Evolutionary conservation across 805 yeast species (phyloP), one percentile per base, ranked within the genome.

Genomic region (Lipomyces oligophaga): DNA sequence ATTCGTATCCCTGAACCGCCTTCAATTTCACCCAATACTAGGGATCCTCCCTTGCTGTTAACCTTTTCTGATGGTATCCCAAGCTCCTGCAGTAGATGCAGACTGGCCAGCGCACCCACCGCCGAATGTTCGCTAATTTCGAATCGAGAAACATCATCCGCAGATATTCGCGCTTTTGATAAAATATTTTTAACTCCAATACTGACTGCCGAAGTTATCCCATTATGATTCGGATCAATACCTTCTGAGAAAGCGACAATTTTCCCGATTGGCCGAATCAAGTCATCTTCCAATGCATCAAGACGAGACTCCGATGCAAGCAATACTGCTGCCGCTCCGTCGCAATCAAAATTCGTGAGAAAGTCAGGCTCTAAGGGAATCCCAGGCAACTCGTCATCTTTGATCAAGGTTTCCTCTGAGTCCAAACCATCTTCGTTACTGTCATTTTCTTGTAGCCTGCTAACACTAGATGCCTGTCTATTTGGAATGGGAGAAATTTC

Each of bases 61-160:
- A 89, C 77, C 69, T 85, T 87, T 38, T 76, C 75, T 45, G 87
- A 67, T 54, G 73, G 72, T 50, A 84, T 74, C 31, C 80, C 78
- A 53, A 79, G 74, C n/a, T n/a, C n/a, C n/a, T n/a, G n/a, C n/a
- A n/a, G n/a, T 48, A 83, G 67, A 69, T 82, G 77, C 47, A 81
- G 74, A 69, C 88, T 88, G 41, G 95, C 95, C 57, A 87, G 65
- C 48, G 96, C 95, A 49, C 89, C 97, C 47, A 85, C 96, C 6
- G 96, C 77, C 69, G 89, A 89, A n/a, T 97, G 97, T 72, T 90
- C 97, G 69, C 90, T 89, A 65, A 89, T 78, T 72, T 89, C 97
- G 64, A 81, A 89, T 66, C 71, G 84, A 63, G 89, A 94, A 55
- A 89, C 78, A 51, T 85, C 81, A 39, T 75, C 76, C 36, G 74